Base-by-base conservation (phyloP, 441 rosid species). In the Pelargonium myrrhifolium region DNA sequence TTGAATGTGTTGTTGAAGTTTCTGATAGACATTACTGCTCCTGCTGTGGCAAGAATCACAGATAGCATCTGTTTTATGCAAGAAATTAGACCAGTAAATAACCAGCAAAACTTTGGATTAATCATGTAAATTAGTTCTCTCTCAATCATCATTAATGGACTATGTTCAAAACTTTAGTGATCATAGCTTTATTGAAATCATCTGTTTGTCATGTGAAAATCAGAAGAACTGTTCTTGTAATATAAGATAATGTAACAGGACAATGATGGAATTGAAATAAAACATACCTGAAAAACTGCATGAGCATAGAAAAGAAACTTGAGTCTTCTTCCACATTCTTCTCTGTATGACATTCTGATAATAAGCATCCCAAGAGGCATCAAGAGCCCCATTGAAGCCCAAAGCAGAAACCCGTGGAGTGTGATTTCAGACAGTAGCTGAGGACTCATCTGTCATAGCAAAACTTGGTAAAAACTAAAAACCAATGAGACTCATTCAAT, bases 341-440 rank as follows among this genome's bases (percentile, higher is more conserved):
- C 82, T 75, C 64, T 76, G 67, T 67, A 75, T 62, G 92, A 79
- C 84, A 87, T 78, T 71, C 97, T 84, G 73, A 89, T 80, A n/a
- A 77, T 63, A 18, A 91, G 84, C 55, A 89, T 79, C 64, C 92
- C 97, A 62, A 85, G 64, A 35, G 97, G 97, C 84, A 83, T 80
- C 28, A 91, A 74, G 55, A 91, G 83, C 40, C 93, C 96, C 77
- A 89, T 78, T 75, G 97, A 81, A 64, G 78, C 83, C 97, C 97
- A 91, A 20, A 89, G 87, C 55, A 89, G 84, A 73, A 89, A 82
- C 2, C 92, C 97, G 74, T 91, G 97, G 31, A 89, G 69, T 61
- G 76, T 75, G 26, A 90, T 83, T 70, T 90, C 88, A 28, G 73
- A 76, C 51, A 74, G 67, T 70, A 87, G 80, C 65, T 77, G 74